Evolutionary conservation across 2,329 filamentous ascomycete genomes (phyloP), one percentile per base, ranked within the genome.

Genomic region (Alternaria brassicicola): DNA sequence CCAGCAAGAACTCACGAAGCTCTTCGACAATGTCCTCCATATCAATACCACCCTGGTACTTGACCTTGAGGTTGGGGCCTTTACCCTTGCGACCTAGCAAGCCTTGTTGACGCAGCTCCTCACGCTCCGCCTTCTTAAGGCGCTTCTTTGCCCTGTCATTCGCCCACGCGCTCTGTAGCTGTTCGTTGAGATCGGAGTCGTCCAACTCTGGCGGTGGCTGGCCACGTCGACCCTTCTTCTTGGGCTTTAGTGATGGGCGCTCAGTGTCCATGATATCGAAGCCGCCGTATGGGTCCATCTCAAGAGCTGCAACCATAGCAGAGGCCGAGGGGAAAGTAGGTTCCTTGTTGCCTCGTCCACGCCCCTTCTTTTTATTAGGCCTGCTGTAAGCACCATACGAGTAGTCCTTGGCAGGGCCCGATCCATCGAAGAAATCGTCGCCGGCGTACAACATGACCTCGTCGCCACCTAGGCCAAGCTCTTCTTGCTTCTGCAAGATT

Each of bases 211-310:
- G 76, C 4, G 81, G 79, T 43, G 84, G 76, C 51, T 83, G 80
- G 43, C 80, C 82, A 61, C 85, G 85, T 13, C 83, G 82, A 41
- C 86, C 87, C 74, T 90, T 92, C 64, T 84, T 81, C 69, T 86
- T 89, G 61, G 84, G 86, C 54, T 83, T 85, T 6, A 93, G 75
- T 52, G 87, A 92, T 1, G 88, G 87, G 25, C 88, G 84, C 15
- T 90, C 85, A 78, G 90, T 92, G 69, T 96, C 91, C 89, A 95
- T 94, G 42, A 96, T 81, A 70, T 97, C 92, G 63, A 97, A 89
- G 8, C 87, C 90, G 59, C 89, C 87, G 55, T 88, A 82, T 55
- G 85, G 84, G 63, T 86, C 83, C 61, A 80, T 76, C n/a, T 87
- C 84, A 2, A 88, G 77, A 0, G 82, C 81, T 70, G 87, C 85